Conservation (phyloP, 2,329 filamentous ascomycete species). For the Colletotrichum liaoningense region DNA sequence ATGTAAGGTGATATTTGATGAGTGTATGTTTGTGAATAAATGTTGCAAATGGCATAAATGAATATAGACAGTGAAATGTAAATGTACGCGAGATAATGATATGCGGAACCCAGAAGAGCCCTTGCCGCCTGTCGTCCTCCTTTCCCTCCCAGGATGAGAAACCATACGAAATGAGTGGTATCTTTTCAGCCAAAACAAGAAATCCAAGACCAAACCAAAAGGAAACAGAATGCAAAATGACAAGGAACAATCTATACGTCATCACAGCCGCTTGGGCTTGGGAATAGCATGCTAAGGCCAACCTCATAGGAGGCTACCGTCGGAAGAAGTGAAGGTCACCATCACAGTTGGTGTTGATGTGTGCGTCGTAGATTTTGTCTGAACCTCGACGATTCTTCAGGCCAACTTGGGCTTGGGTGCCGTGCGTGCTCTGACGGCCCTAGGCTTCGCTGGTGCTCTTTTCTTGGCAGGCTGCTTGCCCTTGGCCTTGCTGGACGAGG, state of each 20-base stretch:
- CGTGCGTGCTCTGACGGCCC: not conserved
- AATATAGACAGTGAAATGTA: slow-evolving; percentile 24
- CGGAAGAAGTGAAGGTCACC: not conserved
- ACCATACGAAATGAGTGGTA: slow-evolving; percentile 23
- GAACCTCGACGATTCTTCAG: not conserved
- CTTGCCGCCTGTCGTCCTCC: not conserved
- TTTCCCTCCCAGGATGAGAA: not conserved
- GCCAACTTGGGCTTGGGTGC: not conserved
- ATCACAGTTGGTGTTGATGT: not conserved
- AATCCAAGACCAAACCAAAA: not conserved
- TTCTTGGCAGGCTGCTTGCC: not conserved
- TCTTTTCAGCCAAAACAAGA: slow-evolving; percentile 5
- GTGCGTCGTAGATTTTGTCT: not conserved
- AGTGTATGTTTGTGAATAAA: not conserved
- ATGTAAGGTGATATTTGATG: not conserved
- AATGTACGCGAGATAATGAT: slow-evolving; percentile 2
- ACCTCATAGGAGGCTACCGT: not conserved
- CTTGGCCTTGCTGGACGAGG: not conserved
- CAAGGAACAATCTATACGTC: slow-evolving; percentile 16
- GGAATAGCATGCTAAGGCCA: not conserved
- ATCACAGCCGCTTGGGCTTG: slow-evolving; percentile 4
- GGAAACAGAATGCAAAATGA: not conserved
- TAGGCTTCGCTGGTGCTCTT: not conserved
- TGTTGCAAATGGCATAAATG: not conserved
- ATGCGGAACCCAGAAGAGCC: not conserved